A percentile compares a stretch with the other conserved stretches of the same genome.
phyloP scores from a whole-genome alignment of 164 flowering plant genomes.

The Cinnamomum micranthum region DNA sequence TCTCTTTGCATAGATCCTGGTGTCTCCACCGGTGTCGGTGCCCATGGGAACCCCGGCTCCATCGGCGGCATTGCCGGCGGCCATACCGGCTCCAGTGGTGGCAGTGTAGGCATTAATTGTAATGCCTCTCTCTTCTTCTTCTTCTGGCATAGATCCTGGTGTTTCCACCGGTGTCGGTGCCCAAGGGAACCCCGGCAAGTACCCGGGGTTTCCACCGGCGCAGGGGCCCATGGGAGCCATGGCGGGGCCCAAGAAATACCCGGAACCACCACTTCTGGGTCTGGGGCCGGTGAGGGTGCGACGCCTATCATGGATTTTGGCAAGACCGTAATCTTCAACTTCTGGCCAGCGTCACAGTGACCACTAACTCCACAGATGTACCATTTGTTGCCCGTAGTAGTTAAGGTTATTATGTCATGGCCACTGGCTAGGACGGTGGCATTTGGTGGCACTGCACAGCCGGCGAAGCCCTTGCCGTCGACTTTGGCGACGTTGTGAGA shows the following conservation, averaged over 20 bases:
- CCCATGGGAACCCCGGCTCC: too few relatives aligned
- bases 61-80: too few relatives aligned
- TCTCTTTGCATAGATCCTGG: too few relatives aligned
- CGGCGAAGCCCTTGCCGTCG: not conserved
- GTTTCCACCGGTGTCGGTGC: too few relatives aligned
- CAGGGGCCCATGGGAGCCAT: too few relatives aligned
- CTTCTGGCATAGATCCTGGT: too few relatives aligned
- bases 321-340: slow-evolving; percentile 11
- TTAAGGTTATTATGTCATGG: not conserved
- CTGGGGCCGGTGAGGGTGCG: too few relatives aligned
- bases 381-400: slow-evolving; percentile 14
- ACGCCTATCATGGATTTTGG: not conserved
- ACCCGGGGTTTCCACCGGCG: not conserved
- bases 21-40: too few relatives aligned
- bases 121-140: too few relatives aligned
- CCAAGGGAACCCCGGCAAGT: not conserved
- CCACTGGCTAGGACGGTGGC: slow-evolving; percentile 1
- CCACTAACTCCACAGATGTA: slow-evolving; percentile 10
- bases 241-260: not conserved
- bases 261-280: too few relatives aligned
- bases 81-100: too few relatives aligned
- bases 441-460: slow-evolving; percentile 2
- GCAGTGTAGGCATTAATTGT: too few relatives aligned
- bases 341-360: slow-evolving; percentile 6
- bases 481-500: slow-evolving; percentile 9